These are phyloP conservation scores for Corymbia calophylla DNA, from an alignment of 441 rosid genomes.

Conservation along the genomic window DNA sequence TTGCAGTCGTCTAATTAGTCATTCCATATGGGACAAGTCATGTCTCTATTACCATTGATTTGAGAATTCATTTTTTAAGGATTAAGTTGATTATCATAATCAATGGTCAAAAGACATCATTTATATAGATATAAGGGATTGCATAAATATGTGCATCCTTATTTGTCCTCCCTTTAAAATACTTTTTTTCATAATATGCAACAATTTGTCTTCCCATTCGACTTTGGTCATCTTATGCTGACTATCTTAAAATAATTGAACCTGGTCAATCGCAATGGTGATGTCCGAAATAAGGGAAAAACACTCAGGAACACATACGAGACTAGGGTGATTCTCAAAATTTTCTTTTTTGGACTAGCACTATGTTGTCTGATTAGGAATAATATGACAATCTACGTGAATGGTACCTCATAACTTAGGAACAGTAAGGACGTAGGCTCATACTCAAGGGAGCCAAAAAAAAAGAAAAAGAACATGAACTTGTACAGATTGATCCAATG, in stretches of 20 bases:
- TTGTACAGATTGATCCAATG: neutral
- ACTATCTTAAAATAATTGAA: neutral
- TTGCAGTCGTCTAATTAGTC: neutral
- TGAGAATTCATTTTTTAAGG: neutral
- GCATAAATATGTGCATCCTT: neutral
- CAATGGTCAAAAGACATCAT: neutral
- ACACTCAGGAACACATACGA: neutral
- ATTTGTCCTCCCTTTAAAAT: neutral
- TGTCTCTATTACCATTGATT: neutral
- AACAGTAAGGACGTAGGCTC: neutral
- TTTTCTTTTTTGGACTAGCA: neutral
- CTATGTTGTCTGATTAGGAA: neutral
- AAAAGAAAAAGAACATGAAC: neutral
- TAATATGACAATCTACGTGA: neutral
- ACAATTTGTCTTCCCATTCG: neutral
- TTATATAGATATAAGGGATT: neutral
- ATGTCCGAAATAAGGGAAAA: neutral
- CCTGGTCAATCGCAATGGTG: neutral
- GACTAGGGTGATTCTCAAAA: neutral
- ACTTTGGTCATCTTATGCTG: neutral
- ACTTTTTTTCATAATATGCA: neutral
- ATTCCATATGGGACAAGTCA: neutral
- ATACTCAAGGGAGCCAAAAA: neutral
- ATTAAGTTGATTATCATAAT: neutral
- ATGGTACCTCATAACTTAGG: neutral